phyloP scores from a whole-genome alignment of 2,329 filamentous ascomycete species.

The Claviceps spartinae region DNA sequence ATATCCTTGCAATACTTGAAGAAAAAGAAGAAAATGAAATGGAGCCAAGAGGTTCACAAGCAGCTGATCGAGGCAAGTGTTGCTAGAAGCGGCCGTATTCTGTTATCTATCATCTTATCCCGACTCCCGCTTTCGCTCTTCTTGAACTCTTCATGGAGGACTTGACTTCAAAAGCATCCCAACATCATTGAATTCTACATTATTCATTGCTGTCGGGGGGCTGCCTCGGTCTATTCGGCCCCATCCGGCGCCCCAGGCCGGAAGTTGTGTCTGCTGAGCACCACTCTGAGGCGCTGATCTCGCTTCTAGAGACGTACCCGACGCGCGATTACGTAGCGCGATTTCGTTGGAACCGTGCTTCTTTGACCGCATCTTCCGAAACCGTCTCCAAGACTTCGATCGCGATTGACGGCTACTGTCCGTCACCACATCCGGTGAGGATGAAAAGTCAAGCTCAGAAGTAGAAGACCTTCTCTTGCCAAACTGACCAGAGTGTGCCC shows the following conservation, averaged over 20 bases:
- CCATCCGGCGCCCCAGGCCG: conserved; percentile 17
- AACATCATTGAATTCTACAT: conserved; percentile 20
- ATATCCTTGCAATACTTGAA: neutral
- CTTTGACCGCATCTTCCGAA: conserved; percentile 14
- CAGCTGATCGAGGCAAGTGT: neutral
- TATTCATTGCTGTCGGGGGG: conserved; percentile 9
- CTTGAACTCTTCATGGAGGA: neutral
- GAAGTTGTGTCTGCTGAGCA: conserved; percentile 7
- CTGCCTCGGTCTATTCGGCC: conserved; percentile 18
- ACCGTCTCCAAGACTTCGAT: conserved; percentile 17
- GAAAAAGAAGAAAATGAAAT: neutral
- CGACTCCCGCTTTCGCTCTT: neutral
- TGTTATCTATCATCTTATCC: neutral
- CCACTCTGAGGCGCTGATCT: neutral
- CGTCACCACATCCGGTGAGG: conserved; percentile 25
- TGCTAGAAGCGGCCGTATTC: neutral
- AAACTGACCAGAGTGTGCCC: conserved; percentile 15
- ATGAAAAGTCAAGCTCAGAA: conserved; percentile 28
- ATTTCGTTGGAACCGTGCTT: conserved; percentile 19
- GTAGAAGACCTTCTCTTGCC: conserved; percentile 16
- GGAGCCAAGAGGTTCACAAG: neutral
- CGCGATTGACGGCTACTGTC: conserved; percentile 12
- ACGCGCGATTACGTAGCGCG: conserved; percentile 15
- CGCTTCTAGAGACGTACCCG: neutral
- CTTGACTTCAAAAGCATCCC: conserved; percentile 15